A percentile compares a stretch with the other conserved stretches of the same genome.
phyloP scores from a whole-genome alignment of 1,284 basidiomycete genomes.

The Omphalotus olearius region DNA sequence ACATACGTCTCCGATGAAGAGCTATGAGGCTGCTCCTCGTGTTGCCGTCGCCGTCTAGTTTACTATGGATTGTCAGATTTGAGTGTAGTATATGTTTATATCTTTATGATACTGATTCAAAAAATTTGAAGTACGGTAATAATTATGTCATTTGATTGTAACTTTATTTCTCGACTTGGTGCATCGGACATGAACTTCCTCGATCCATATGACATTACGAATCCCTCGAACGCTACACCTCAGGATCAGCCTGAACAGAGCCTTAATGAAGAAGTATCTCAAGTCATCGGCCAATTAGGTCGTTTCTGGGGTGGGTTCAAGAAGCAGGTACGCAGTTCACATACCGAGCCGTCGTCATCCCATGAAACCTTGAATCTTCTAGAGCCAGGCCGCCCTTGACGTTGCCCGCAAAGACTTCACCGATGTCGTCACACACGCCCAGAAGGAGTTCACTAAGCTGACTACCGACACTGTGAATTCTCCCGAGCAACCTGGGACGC shows the following conservation, averaged over 20 bases:
- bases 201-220: constrained; percentile 58
- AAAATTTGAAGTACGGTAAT: no score
- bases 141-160: not conserved
- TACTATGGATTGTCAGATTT: not conserved
- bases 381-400: constrained; percentile 76
- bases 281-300: constrained; percentile 82
- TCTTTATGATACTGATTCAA: no score
- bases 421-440: constrained; percentile 77
- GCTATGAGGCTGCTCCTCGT: constrained; percentile 12
- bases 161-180: not conserved
- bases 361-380: not conserved
- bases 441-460: constrained; percentile 74
- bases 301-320: constrained; percentile 87
- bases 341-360: constrained; percentile 5
- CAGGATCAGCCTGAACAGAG: constrained; percentile 47
- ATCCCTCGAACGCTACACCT: constrained; percentile 39
- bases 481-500: constrained; percentile 7
- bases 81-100: no score
- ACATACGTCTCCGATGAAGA: constrained; percentile 21
- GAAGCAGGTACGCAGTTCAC: constrained; percentile 62
- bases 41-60: constrained; percentile 7
- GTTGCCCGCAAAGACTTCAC: constrained; percentile 75
- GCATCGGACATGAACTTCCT: constrained; percentile 60
- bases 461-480: constrained; percentile 30
- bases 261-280: constrained; percentile 81